Evolutionary conservation across 257 asterid genomes (phyloP).

Genomic region (Forsythia viridissima): DNA sequence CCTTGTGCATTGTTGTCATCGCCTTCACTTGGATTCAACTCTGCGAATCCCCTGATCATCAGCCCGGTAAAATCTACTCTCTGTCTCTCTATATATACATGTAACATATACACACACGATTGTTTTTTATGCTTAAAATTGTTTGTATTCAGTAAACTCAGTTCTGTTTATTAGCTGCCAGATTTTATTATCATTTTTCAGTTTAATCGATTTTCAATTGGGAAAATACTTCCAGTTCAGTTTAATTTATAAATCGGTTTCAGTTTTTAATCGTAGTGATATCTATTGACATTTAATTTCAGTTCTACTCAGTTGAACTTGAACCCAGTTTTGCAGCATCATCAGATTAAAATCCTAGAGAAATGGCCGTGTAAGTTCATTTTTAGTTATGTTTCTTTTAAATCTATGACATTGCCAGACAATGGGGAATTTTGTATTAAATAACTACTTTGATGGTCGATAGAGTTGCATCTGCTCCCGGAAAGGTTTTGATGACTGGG

Average conservation of each 20-base stretch:
- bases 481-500: slow-evolving; percentile 97
- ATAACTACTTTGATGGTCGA: slow-evolving; percentile 26
- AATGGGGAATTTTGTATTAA: slow-evolving; percentile 20
- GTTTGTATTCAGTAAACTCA: background rate
- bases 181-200: background rate
- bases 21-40: background rate
- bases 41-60: background rate
- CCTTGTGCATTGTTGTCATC: background rate
- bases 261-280: background rate
- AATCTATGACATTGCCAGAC: slow-evolving; percentile 1
- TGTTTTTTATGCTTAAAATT: background rate
- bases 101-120: background rate
- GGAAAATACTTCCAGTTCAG: background rate
- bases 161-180: background rate
- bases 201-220: background rate
- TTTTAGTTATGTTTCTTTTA: background rate
- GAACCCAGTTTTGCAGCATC: slow-evolving; percentile 6
- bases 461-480: slow-evolving; percentile 98
- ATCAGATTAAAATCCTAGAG: slow-evolving; percentile 21
- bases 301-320: slow-evolving; percentile 27
- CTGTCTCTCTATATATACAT: background rate
- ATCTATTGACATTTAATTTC: slow-evolving; percentile 12
- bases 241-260: background rate
- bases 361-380: slow-evolving; percentile 55
- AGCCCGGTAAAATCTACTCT: background rate